Evolutionary conservation across 2,329 filamentous ascomycete genomes (phyloP).

Genomic region (Dendryphion nanum): DNA sequence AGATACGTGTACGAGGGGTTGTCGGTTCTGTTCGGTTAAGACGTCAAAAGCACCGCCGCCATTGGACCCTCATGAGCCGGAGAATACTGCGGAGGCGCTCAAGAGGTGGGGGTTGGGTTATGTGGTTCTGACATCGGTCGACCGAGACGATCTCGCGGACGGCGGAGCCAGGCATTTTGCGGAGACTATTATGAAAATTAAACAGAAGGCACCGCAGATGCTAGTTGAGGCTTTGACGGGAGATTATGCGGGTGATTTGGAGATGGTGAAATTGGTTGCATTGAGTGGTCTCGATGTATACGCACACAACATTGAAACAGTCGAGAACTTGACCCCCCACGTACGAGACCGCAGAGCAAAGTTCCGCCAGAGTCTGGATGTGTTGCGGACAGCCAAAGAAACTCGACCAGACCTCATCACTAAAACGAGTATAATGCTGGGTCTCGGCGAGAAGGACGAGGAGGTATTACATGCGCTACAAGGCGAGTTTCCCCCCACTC

Average conservation of each 20-base stretch:
- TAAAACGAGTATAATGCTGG: constrained; percentile 98
- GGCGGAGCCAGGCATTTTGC: constrained; percentile 88
- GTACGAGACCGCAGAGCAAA: constrained; percentile 88
- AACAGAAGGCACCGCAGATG: constrained; percentile 67
- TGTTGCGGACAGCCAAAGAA: constrained; percentile 79
- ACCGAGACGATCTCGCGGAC: constrained; percentile 87
- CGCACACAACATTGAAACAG: constrained; percentile 95
- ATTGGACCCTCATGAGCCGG: constrained; percentile 91
- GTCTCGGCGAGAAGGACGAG: constrained; percentile 85
- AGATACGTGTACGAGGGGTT: constrained; percentile 94
- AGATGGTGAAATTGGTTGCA: constrained; percentile 84
- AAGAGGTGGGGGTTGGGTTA: constrained; percentile 93
- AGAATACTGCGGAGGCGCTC: constrained; percentile 93
- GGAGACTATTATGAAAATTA: constrained; percentile 92
- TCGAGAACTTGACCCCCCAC: constrained; percentile 83
- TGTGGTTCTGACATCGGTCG: constrained; percentile 89
- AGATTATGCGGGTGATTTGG: constrained; percentile 80
- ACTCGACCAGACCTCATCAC: constrained; percentile 78
- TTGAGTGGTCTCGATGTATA: constrained; percentile 90
- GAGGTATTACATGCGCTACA: constrained; percentile 77
- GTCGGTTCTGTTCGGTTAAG: constrained; percentile 96
- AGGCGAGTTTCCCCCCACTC: constrained; percentile 47
- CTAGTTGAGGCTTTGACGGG: constrained; percentile 84
- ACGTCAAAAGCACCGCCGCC: constrained; percentile 74
- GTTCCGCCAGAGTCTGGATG: constrained; percentile 79